Percentiles rank a stretch among this genome's conserved stretches.
Conservation (phyloP, 164 flowering plant species). For the Vitis rupestris region DNA sequence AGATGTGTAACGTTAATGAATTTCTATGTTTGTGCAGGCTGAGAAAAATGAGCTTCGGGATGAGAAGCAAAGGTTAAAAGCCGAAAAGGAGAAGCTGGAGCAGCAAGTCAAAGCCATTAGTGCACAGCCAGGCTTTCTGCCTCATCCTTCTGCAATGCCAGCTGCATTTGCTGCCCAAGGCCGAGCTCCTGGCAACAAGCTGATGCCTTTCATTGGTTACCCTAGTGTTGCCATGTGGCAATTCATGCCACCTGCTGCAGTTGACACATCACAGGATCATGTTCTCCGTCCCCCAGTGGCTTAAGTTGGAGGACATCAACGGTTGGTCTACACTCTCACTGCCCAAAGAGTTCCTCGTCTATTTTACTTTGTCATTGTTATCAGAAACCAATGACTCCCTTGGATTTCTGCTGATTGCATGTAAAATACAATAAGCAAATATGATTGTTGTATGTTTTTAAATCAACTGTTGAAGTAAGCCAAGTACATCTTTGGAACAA, state of each 20-base stretch:
- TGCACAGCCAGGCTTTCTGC: conserved; percentile 32
- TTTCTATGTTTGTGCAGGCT: conserved; percentile 20
- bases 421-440: neutral
- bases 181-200: conserved; percentile 36
- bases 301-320: conserved; percentile 6
- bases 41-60: conserved; percentile 64
- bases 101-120: conserved; percentile 38
- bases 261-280: conserved; percentile 44
- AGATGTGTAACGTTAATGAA: too few relatives aligned
- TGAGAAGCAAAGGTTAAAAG: conserved; percentile 53
- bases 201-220: conserved; percentile 39
- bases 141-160: conserved; percentile 31
- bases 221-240: conserved; percentile 45
- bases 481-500: neutral
- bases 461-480: neutral
- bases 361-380: neutral
- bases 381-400: neutral
- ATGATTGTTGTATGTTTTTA: neutral
- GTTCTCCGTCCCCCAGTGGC: conserved; percentile 52
- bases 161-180: conserved; percentile 37
- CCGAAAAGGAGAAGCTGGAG: conserved; percentile 51
- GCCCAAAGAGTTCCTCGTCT: neutral
- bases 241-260: conserved; percentile 33
- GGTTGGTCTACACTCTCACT: too few relatives aligned
- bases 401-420: neutral